Conservation (phyloP, 495 filamentous ascomycete species). For the Trichoderma parareesei region DNA sequence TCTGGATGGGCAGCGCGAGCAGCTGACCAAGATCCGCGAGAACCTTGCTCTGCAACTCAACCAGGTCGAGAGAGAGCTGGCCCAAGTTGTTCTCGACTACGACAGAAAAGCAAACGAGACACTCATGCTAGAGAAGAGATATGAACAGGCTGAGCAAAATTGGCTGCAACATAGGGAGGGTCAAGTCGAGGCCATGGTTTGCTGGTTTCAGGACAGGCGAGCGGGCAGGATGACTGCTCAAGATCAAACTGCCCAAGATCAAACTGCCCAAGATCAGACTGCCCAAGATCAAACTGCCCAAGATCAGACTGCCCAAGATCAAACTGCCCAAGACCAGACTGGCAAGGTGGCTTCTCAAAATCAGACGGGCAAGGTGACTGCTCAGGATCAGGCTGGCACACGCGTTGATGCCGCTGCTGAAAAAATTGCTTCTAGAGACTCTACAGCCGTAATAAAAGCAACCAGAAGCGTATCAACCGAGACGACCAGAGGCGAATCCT, state of each 20-base stretch:
- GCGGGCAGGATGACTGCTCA: not conserved
- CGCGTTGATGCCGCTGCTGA: not conserved
- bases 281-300: no score
- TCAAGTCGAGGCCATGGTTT: not conserved
- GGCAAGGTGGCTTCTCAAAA: not conserved
- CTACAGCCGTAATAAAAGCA: not conserved
- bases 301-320: not conserved
- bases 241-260: not conserved
- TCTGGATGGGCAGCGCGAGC: not conserved
- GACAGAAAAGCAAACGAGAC: not conserved
- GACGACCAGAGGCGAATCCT: not conserved
- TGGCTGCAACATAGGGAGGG: not conserved
- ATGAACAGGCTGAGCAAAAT: not conserved
- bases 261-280: not conserved
- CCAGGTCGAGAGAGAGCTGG: conserved; percentile 5
- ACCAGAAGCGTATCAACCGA: not conserved
- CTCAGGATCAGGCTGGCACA: not conserved
- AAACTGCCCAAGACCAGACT: not conserved
- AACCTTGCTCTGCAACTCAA: not conserved
- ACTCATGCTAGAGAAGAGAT: not conserved
- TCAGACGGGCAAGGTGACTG: not conserved
- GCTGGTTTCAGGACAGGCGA: conserved; percentile 9
- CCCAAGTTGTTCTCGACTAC: not conserved
- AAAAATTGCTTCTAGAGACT: not conserved
- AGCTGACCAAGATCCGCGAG: not conserved